Conservation (phyloP, 1,284 basidiomycete species). For the Fereydounia khargensis region DNA sequence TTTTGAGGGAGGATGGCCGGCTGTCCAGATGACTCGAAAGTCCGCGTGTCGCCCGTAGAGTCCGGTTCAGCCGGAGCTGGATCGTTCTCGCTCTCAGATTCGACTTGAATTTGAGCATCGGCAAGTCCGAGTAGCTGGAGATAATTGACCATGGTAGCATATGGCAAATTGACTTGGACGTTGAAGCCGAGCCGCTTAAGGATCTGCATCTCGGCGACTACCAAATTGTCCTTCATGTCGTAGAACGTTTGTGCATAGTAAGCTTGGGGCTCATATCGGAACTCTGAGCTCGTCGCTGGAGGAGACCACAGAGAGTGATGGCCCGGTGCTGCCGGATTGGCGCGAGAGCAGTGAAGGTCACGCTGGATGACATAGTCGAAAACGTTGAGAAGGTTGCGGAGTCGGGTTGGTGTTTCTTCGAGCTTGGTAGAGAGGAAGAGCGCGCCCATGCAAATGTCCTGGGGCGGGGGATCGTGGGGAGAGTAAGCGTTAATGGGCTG, state of each 20-base stretch:
- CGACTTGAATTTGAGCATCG: slow-evolving; percentile 4
- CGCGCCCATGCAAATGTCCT: slow-evolving; percentile 83
- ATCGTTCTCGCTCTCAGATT: too few relatives aligned
- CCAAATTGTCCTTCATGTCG: slow-evolving; percentile 81
- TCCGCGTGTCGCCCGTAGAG: too few relatives aligned
- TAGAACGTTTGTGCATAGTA: slow-evolving; percentile 81
- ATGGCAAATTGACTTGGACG: slow-evolving; percentile 75
- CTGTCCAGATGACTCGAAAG: too few relatives aligned
- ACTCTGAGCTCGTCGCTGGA: background rate
- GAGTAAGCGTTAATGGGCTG: background rate
- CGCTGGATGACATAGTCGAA: slow-evolving; percentile 71
- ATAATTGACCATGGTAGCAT: slow-evolving; percentile 92
- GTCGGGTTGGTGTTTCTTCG: slow-evolving; percentile 84
- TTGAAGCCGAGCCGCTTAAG: slow-evolving; percentile 68
- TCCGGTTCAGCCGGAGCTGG: too few relatives aligned
- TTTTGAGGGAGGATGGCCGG: too few relatives aligned
- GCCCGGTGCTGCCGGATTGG: too few relatives aligned
- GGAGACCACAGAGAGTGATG: background rate
- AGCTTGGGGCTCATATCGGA: slow-evolving; percentile 73
- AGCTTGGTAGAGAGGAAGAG: slow-evolving; percentile 93
- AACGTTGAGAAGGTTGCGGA: slow-evolving; percentile 90
- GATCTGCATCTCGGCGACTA: slow-evolving; percentile 95
- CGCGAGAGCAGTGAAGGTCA: slow-evolving; percentile 4
- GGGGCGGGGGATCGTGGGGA: background rate
- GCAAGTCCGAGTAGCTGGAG: slow-evolving; percentile 78